A percentile compares a stretch with the other conserved stretches of the same genome.
These are phyloP conservation scores for Saussurea involucrata DNA, from an alignment of 129 eudicot species.

Conservation along the genomic window DNA sequence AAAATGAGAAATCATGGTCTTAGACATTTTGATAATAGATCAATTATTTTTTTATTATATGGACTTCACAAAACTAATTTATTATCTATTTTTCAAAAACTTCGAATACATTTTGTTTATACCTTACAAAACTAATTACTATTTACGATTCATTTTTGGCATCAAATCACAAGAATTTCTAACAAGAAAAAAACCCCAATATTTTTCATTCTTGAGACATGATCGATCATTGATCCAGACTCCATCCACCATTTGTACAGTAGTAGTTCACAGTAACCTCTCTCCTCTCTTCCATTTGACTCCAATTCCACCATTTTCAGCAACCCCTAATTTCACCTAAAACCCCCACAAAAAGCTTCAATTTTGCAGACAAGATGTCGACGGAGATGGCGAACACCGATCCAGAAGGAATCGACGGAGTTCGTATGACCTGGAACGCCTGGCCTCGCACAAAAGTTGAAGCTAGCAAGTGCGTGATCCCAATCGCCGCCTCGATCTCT, in stretches of 20 bases:
- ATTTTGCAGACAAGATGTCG: slow-evolving; percentile 34
- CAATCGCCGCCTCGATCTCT: slow-evolving; percentile 77
- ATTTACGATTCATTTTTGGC: neutral
- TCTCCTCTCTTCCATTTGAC: too few relatives aligned
- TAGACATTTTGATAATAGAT: too few relatives aligned
- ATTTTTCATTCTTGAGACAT: neutral
- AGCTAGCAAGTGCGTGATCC: slow-evolving; percentile 81
- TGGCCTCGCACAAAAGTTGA: slow-evolving; percentile 89
- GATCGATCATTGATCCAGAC: neutral
- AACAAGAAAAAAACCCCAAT: neutral
- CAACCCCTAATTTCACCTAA: slow-evolving; percentile 1
- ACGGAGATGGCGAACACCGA: slow-evolving; percentile 65
- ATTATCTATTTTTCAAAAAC: too few relatives aligned
- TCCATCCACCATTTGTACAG: neutral
- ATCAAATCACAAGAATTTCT: neutral
- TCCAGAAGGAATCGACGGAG: slow-evolving; percentile 87
- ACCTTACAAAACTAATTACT: too few relatives aligned
- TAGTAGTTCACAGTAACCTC: too few relatives aligned
- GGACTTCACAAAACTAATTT: too few relatives aligned
- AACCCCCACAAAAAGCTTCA: neutral
- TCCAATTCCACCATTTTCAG: too few relatives aligned
- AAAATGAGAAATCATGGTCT: too few relatives aligned
- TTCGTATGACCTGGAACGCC: slow-evolving; percentile 80
- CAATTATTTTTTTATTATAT: too few relatives aligned
- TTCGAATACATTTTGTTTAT: too few relatives aligned